Conservation (phyloP, 1,284 basidiomycete genomes). For the Porogramme epimiltina region DNA sequence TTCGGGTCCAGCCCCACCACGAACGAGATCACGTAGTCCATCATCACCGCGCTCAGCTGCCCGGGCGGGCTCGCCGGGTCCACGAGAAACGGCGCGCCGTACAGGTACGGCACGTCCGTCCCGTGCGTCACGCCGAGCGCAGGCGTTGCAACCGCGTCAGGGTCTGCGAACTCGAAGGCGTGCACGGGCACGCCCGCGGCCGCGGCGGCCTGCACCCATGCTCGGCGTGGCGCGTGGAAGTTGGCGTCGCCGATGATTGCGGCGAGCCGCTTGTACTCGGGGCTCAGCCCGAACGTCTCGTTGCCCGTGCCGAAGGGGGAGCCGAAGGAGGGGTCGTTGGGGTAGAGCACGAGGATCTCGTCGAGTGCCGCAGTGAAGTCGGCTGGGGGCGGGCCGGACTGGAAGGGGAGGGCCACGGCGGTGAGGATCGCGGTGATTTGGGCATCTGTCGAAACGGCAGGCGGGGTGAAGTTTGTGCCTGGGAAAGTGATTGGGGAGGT, state of each 20-base stretch:
- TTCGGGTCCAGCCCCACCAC: conserved; percentile 50
- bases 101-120: conserved; percentile 44
- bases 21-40: conserved; percentile 58
- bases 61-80: conserved; percentile 26
- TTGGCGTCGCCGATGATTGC: conserved; percentile 45
- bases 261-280: conserved; percentile 46
- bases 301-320: conserved; percentile 54
- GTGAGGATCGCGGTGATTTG: too few relatives aligned
- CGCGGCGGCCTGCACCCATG: conserved; percentile 2
- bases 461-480: too few relatives aligned
- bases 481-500: too few relatives aligned
- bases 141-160: conserved; percentile 28
- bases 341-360: conserved; percentile 44
- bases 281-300: conserved; percentile 48
- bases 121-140: conserved; percentile 35
- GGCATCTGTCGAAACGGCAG: too few relatives aligned
- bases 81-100: conserved; percentile 27
- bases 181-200: too few relatives aligned
- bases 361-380: conserved; percentile 40
- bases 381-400: conserved; percentile 25
- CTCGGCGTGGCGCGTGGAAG: conserved; percentile 43
- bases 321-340: conserved; percentile 48
- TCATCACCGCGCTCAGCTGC: conserved; percentile 40
- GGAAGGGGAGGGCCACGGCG: too few relatives aligned
- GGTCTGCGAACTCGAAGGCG: conserved; percentile 43